Evolutionary conservation across 495 filamentous ascomycete species (phyloP).

Genomic region (Neurospora terricola): DNA sequence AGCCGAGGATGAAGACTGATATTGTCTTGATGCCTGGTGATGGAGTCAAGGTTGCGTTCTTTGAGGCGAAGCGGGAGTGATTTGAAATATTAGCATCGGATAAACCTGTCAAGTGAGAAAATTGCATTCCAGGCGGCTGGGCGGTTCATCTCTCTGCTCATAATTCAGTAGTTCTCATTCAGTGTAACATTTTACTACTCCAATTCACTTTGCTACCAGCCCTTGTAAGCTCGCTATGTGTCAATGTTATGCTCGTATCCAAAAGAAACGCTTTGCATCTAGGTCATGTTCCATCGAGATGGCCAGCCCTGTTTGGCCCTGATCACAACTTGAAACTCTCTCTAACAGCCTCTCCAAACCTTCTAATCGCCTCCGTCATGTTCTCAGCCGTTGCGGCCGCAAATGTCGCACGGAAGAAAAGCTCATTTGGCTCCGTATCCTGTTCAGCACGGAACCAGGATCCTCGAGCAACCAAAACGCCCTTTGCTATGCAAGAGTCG

Average conservation of each 20-base stretch:
- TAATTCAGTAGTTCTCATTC: neutral
- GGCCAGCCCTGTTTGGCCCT: neutral
- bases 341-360: constrained; percentile 63
- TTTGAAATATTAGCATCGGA: neutral
- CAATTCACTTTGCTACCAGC: neutral
- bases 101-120: neutral
- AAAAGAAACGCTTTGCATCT: neutral
- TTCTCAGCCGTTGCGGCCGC: constrained; percentile 65
- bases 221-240: neutral
- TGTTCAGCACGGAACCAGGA: constrained; percentile 76
- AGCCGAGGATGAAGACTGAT: constrained; percentile 49
- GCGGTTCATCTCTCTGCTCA: neutral
- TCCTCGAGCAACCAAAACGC: constrained; percentile 68
- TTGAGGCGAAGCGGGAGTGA: constrained; percentile 26
- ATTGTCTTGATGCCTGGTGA: constrained; percentile 56
- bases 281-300: neutral
- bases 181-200: neutral
- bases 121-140: neutral
- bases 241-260: neutral
- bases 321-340: constrained; percentile 46
- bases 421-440: constrained; percentile 28
- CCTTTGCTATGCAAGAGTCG: constrained; percentile 53
- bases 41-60: constrained; percentile 53
- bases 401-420: constrained; percentile 87
- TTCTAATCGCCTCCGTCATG: constrained; percentile 67